phyloP scores from a whole-genome alignment of 2,329 filamentous ascomycete genomes.

The Penicillium rolfsii region DNA sequence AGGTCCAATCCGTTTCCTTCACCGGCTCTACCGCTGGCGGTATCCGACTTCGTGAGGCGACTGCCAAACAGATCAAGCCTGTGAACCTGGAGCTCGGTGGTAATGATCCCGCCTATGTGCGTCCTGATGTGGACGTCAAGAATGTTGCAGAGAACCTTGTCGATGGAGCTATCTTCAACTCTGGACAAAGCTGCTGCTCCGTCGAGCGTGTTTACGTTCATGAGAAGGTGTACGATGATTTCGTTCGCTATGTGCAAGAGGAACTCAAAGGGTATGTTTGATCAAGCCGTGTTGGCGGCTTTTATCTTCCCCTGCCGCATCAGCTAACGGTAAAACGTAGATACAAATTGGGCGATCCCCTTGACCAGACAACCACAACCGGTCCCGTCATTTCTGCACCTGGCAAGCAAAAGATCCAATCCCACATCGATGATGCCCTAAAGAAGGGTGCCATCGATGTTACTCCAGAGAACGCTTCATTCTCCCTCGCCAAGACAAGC shows the following conservation, averaged over 20 bases:
- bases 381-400: slow-evolving; percentile 82
- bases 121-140: slow-evolving; percentile 77
- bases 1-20: slow-evolving; percentile 80
- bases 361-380: slow-evolving; percentile 72
- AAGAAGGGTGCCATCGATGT: slow-evolving; percentile 77
- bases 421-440: slow-evolving; percentile 79
- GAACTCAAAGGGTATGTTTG: slow-evolving; percentile 66
- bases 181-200: slow-evolving; percentile 90
- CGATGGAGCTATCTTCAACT: slow-evolving; percentile 90
- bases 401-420: slow-evolving; percentile 72
- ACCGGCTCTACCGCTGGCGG: slow-evolving; percentile 87
- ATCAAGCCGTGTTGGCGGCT: background rate
- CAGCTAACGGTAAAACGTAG: slow-evolving; percentile 13
- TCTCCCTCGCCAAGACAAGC: slow-evolving; percentile 64
- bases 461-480: slow-evolving; percentile 77
- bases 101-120: slow-evolving; percentile 87
- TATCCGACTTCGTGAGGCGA: slow-evolving; percentile 77
- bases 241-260: slow-evolving; percentile 74
- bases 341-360: slow-evolving; percentile 68
- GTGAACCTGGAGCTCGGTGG: slow-evolving; percentile 89
- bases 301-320: background rate
- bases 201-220: slow-evolving; percentile 88
- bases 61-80: slow-evolving; percentile 76
- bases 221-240: slow-evolving; percentile 79
- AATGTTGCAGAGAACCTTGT: slow-evolving; percentile 92